A percentile compares a stretch with the other conserved stretches of the same genome.
These are phyloP conservation scores for Rhododendron griersonianum DNA, from an alignment of 148 eudicot species.

Conservation along the genomic window DNA sequence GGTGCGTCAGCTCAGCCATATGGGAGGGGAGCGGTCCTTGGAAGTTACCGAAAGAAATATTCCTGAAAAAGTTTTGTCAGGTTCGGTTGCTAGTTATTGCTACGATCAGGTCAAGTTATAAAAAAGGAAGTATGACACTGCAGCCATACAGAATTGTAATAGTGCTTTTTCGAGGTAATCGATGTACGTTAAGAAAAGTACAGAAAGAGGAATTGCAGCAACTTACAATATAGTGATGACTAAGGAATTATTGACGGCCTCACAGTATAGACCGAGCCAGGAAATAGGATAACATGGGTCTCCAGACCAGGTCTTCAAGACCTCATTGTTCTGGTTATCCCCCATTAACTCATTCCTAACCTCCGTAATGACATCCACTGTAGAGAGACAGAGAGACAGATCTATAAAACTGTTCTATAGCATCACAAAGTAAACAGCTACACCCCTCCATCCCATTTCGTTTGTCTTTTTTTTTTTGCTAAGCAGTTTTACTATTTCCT, in stretches of 20 bases:
- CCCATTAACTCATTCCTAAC: constrained; percentile 31
- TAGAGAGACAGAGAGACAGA: constrained; percentile 11
- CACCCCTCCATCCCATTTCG: neutral
- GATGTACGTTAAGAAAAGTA: neutral
- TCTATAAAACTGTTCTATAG: neutral
- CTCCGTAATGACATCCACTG: constrained; percentile 27
- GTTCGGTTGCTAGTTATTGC: neutral
- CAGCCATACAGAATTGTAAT: neutral
- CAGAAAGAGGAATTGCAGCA: constrained; percentile 3
- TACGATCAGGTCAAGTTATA: neutral
- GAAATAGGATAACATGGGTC: constrained; percentile 50
- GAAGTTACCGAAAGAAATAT: constrained; percentile 30
- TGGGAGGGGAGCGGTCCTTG: constrained; percentile 35
- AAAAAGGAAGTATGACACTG: neutral
- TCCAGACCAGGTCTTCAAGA: constrained; percentile 34
- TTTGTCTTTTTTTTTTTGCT: neutral
- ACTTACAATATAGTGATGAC: constrained; percentile 41
- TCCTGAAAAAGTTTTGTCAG: constrained; percentile 20
- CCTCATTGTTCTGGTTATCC: constrained; percentile 26
- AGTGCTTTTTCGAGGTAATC: neutral
- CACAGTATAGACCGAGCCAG: constrained; percentile 39
- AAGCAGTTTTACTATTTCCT: neutral
- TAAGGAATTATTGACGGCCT: constrained; percentile 15
- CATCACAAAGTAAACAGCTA: neutral
- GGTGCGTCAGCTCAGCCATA: constrained; percentile 29